Conservation (phyloP, 495 filamentous ascomycete species). For the Aspergillus indologenus region DNA sequence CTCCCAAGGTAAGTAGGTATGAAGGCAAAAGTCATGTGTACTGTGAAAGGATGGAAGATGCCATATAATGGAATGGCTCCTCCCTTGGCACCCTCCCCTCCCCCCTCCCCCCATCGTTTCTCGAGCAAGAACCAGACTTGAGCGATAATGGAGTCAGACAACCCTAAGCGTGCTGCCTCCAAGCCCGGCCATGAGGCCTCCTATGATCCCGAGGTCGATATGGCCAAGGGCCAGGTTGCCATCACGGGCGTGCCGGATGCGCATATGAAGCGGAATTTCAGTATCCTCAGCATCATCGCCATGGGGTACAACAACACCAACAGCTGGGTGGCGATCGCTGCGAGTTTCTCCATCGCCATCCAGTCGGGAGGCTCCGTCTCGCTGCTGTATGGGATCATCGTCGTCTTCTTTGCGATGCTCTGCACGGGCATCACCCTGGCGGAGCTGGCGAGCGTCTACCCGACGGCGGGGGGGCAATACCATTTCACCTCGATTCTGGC, state of each 20-base stretch:
- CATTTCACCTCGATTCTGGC: conserved; percentile 35
- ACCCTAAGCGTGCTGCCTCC: conserved; percentile 7
- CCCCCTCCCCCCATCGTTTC: background rate
- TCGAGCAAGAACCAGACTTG: background rate
- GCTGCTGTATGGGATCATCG: conserved; percentile 31
- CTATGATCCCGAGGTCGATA: conserved; percentile 13
- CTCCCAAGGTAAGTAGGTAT: background rate
- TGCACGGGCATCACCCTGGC: conserved; percentile 45
- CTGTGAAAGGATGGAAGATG: background rate
- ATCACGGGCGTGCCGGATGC: conserved; percentile 15
- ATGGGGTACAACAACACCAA: conserved; percentile 34
- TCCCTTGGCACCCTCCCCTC: background rate
- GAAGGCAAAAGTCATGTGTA: background rate
- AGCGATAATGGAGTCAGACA: conserved; percentile 13
- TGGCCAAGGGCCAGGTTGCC: conserved; percentile 22
- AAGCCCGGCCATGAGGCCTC: conserved; percentile 8
- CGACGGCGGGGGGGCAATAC: conserved; percentile 52
- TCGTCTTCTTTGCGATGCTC: conserved; percentile 25
- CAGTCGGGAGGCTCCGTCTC: conserved; percentile 30
- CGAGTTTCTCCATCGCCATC: conserved; percentile 32
- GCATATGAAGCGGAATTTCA: conserved; percentile 25
- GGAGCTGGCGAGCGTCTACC: conserved; percentile 51
- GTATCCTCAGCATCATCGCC: conserved; percentile 29
- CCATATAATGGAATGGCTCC: conserved; percentile 1
- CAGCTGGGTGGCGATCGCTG: conserved; percentile 32